Base-by-base conservation (phyloP, 371 early-diverging fungal genomes). In the Batkoa obscura region DNA sequence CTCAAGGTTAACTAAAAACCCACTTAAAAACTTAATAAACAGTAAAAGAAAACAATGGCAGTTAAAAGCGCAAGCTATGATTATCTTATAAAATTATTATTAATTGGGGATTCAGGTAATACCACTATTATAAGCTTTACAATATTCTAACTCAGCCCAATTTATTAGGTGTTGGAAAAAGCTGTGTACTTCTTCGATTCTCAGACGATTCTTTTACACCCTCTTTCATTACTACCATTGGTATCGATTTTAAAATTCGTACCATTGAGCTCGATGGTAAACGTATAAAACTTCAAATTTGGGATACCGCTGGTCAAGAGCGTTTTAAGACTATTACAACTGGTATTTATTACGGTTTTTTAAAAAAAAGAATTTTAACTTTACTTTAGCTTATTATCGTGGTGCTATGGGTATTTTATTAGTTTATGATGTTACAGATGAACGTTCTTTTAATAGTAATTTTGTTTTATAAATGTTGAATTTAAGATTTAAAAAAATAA, bases 231-330 rank as follows among this genome's bases (percentile, higher is more conserved):
- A 86, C 88, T 57, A 97, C 98, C 56, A 95, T 97, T 65, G 99
- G 99, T 48, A 98, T 99, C 59, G 99, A 99, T 79, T 99, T 99
- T 70, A 99, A 98, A 81, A 98, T 99, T 71, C 91, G 99, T 66
- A 99, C 99, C 37, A 92, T 99, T 50, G 88, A 90, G 66, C 73
- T 99, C 45, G 95, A 96, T 68, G 94, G 94, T 57, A 96, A 95
- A 70, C 90, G 89, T 58, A 93, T 98, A 61, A 99, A 99, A 75
- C 81, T 99, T 43, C 99, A 99, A 71, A 96, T 99, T 64, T 96
- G 97, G 97, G 97, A 96, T 73, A 96, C 94, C 10, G 99, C 99
- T 34, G 99, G 99, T 39, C 99, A 99, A 76, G 99, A 99, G 69
- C 86, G 99, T 53, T 99, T 99, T 86, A 88, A 98, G 62, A 96